phyloP scores from a whole-genome alignment of 306 rosid genomes.

The Vigna hirtella region DNA sequence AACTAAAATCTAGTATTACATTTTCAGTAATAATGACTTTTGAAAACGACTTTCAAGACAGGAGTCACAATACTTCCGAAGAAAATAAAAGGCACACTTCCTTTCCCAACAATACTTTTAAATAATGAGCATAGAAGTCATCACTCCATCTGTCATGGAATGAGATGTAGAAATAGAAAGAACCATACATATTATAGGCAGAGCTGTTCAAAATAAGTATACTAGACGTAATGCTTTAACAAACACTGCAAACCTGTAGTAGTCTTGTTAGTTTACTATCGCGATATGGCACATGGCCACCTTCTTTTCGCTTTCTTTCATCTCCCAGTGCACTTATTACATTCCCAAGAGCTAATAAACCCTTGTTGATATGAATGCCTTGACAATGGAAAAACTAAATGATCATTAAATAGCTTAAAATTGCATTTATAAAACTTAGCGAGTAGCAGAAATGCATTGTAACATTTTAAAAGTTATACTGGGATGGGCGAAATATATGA shows the following conservation, averaged over 20 bases:
- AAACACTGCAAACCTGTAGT: constrained; percentile 66
- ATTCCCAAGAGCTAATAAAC: constrained; percentile 90
- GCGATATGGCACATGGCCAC: constrained; percentile 95
- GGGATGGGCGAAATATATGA: not conserved
- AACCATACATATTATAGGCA: not conserved
- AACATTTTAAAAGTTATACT: constrained; percentile 12
- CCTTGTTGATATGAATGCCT: constrained; percentile 98
- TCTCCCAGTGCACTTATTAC: constrained; percentile 98
- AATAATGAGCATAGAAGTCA: not conserved
- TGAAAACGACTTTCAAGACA: constrained; percentile 23
- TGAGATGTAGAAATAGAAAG: not conserved
- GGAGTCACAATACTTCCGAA: constrained; percentile 11
- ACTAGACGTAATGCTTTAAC: constrained; percentile 2
- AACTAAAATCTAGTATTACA: constrained; percentile 17
- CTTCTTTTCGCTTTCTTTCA: constrained; percentile 95
- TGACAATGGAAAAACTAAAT: constrained; percentile 33
- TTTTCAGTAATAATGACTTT: not conserved
- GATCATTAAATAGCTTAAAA: not conserved
- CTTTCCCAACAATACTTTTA: constrained; percentile 13
- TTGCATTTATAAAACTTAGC: constrained; percentile 2
- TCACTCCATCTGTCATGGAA: constrained; percentile 15
- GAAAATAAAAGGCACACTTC: not conserved
- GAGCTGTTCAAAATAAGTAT: not conserved
- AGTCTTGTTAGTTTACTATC: constrained; percentile 96
- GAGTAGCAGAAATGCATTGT: not conserved